A percentile compares a stretch with the other conserved stretches of the same genome.
Evolutionary conservation across 2,329 filamentous ascomycete species (phyloP).

Genomic region (Aureobasidium mangrovei): DNA sequence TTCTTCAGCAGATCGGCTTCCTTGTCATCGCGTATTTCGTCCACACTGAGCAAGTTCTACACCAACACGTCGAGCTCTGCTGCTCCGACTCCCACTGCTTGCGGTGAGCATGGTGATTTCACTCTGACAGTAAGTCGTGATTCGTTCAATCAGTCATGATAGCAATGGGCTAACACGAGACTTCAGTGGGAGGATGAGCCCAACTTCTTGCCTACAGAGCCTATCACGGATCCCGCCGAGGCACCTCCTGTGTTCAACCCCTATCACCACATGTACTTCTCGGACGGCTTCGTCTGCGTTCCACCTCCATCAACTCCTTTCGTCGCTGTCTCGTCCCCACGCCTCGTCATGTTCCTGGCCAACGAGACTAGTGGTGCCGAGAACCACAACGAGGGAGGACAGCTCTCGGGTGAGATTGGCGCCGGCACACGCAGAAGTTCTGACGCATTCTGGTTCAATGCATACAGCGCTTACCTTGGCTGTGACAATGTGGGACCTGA

Average conservation of each 20-base stretch:
- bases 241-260: constrained; percentile 38
- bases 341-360: constrained; percentile 40
- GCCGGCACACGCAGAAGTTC: constrained; percentile 36
- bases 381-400: constrained; percentile 27
- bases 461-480: constrained; percentile 38
- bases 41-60: constrained; percentile 6
- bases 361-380: constrained; percentile 22
- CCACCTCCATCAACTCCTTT: constrained; percentile 38
- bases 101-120: constrained; percentile 40
- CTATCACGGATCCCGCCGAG: constrained; percentile 26
- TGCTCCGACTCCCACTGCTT: constrained; percentile 19
- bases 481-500: constrained; percentile 36
- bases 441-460: constrained; percentile 44
- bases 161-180: constrained; percentile 18
- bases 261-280: constrained; percentile 44
- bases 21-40: background rate
- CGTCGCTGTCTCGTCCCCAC: constrained; percentile 36
- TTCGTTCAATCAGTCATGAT: constrained; percentile 17
- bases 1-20: background rate
- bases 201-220: constrained; percentile 24
- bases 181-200: constrained; percentile 30
- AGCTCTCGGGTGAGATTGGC: constrained; percentile 39
- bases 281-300: constrained; percentile 42
- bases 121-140: constrained; percentile 21
- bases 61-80: background rate